Conservation (phyloP, 495 filamentous ascomycete species). For the Aspergillus haitiensis region DNA sequence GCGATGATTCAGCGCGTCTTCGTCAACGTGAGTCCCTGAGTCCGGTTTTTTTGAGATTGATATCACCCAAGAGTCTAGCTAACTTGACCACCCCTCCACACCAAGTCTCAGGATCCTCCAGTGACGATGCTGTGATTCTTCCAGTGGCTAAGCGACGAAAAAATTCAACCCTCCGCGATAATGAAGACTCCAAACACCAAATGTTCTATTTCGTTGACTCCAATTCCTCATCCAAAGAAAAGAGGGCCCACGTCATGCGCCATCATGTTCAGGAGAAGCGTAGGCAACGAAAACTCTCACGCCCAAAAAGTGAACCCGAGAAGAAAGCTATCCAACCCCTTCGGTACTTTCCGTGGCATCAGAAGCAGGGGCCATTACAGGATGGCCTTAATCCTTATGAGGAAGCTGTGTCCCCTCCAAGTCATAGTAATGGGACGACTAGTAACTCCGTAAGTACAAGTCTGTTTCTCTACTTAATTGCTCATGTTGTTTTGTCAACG, state of each 20-base stretch:
- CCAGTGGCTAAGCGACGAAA: slow-evolving; percentile 31
- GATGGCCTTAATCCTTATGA: slow-evolving; percentile 6
- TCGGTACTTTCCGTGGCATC: slow-evolving; percentile 31
- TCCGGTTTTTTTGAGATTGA: not conserved
- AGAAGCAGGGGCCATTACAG: slow-evolving; percentile 18
- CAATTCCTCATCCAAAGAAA: slow-evolving; percentile 46
- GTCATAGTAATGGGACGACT: not conserved
- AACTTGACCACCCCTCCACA: too few species aligned
- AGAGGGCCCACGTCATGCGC: slow-evolving; percentile 52
- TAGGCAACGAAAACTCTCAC: slow-evolving; percentile 33
- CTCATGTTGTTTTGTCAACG: not conserved
- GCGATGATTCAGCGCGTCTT: slow-evolving; percentile 15
- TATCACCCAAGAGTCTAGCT: too few species aligned
- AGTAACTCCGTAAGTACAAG: not conserved
- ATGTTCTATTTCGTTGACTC: slow-evolving; percentile 49
- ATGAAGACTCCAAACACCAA: slow-evolving; percentile 32
- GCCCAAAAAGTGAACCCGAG: slow-evolving; percentile 22
- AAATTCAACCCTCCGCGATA: slow-evolving; percentile 23
- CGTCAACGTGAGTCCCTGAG: slow-evolving; percentile 17
- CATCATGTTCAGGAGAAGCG: slow-evolving; percentile 50
- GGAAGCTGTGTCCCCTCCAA: not conserved
- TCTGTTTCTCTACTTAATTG: not conserved
- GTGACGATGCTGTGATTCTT: slow-evolving; percentile 22
- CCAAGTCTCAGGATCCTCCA: slow-evolving; percentile 21
- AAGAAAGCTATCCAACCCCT: slow-evolving; percentile 21